Evolutionary conservation across 2,329 filamentous ascomycete species (phyloP), one percentile per base, ranked within the genome.

Genomic region (Didymella pomorum): DNA sequence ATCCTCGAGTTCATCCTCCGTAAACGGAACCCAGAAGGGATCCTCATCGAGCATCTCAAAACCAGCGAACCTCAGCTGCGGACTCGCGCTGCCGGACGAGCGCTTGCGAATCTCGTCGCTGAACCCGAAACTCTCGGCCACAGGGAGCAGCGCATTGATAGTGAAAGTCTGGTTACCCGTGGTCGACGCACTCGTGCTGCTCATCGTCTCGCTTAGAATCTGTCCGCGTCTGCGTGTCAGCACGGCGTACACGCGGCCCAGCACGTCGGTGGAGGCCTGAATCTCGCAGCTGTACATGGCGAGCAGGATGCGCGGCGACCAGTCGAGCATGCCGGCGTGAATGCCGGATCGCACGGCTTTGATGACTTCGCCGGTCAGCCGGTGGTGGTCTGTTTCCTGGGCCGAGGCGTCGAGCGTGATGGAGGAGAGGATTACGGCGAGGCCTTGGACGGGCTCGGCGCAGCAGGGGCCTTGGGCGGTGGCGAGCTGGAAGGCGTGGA

Each of bases 251-350:
- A 98, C 95, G 28, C 92, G 89, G 21, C 95, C 95, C 5, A 99
- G 87, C 41, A 98, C 95, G 78, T 98, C 95, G 70, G 93, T 94
- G 21, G 91, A 93, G 28, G 94, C 93, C 83, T 98, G 95, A 71
- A 99, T 98, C 76, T 98, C 95, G 76, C 94, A 97, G 54, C 87
- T 92, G 81, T 99, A 99, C 92, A 98, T 98, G 50, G 95, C 95
- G 43, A 99, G 87, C 80, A 98, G 87, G 66, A 99, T 86, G n/a
- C 95, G 88, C 0, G 95, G 91, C 37, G 90, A 94, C 95, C 95
- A 99, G 81, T 98, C 95, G 18, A 97, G 82, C 82, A 98, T 97
- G 21, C 89, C 94, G 63, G 89, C 83, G 49, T 89, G 86, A 61
- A 99, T 92, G n/a, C 89, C 86, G 44, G 92, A 88, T 66, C 94